Base-by-base conservation (phyloP, 495 filamentous ascomycete genomes). In the Hapsidospora chrysogenum region DNA sequence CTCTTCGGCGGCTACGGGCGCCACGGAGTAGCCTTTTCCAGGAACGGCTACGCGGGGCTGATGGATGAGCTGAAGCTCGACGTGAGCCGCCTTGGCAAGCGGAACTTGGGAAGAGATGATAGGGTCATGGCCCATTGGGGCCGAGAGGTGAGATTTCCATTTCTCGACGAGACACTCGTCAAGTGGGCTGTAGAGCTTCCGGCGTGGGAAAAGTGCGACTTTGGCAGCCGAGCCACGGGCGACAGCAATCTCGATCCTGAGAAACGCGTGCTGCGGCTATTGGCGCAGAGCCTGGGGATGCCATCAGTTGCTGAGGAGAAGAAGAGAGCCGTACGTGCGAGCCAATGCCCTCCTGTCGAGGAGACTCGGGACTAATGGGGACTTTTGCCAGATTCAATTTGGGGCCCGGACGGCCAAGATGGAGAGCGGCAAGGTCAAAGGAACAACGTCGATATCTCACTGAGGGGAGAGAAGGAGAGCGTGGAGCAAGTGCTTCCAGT, bases 61-160 rank as follows among this genome's bases (percentile, higher is more conserved):
- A 56, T 89, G 8, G 70, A 80, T 1, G 87, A 96, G 52, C 76
- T 99, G 6, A 64, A 85, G 35, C 66, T 95, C 1, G 89, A 99
- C 41, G 76, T 95, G 35, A 61, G 72, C 21, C 71, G 92, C 10
- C 75, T 99, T 3, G 85, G 87, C 1, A 82, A 92, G 52, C 70
- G 89, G 5, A 99, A 99, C 50, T 68, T 99, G 10, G 89, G 92
- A 7, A 69, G 92, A 9, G 89, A 99, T 48, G 89, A 99, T 48
- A 70, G 89, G 11, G 80, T 87, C 10, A 84, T 92, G 44, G 72
- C 82, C 1, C 68, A 92, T 45, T 95, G 85, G 83, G 77, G 82
- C 14, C 78, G 80, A 34, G 89, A 99, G 54, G 78, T 77, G 16
- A 66, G 89, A n/a, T 95, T 84, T 51, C 89, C 92, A 2, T 99